Conservation (phyloP, 371 early-diverging fungal species). For the Apophysomyces trapeziformis region DNA sequence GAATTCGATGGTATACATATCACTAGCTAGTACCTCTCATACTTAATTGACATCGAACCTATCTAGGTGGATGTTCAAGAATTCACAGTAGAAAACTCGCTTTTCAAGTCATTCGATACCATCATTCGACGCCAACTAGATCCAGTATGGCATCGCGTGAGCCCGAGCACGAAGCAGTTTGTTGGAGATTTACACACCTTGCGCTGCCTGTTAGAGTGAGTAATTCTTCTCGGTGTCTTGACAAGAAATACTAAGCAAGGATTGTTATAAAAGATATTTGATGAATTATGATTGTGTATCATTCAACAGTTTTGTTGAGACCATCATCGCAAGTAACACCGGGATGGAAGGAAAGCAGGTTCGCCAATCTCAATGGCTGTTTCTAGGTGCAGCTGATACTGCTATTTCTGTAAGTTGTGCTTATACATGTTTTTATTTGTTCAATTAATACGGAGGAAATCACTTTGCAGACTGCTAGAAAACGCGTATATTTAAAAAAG, state of each 20-base stretch:
- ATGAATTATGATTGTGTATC: conserved; percentile 88
- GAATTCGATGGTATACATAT: conserved; percentile 56
- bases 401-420: conserved; percentile 55
- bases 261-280: conserved; percentile 57
- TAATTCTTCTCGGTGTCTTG: not conserved
- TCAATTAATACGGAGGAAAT: not conserved
- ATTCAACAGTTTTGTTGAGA: conserved; percentile 85
- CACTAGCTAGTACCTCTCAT: not conserved
- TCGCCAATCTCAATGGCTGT: conserved; percentile 78
- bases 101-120: conserved; percentile 82
- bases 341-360: conserved; percentile 38
- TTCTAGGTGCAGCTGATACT: conserved; percentile 84
- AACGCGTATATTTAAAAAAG: conserved; percentile 63
- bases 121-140: conserved; percentile 78
- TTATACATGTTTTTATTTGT: not conserved
- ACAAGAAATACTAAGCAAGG: not conserved
- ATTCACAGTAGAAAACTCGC: conserved; percentile 84
- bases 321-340: conserved; percentile 67
- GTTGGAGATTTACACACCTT: conserved; percentile 77
- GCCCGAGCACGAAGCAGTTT: conserved; percentile 73
- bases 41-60: conserved; percentile 9
- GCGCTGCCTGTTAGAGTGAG: conserved; percentile 68
- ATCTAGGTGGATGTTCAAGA: conserved; percentile 77
- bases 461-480: conserved; percentile 53
- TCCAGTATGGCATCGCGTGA: conserved; percentile 89